These are phyloP conservation scores for Carallia pectinifolia DNA, from an alignment of 345 rosid species.

Conservation along the genomic window DNA sequence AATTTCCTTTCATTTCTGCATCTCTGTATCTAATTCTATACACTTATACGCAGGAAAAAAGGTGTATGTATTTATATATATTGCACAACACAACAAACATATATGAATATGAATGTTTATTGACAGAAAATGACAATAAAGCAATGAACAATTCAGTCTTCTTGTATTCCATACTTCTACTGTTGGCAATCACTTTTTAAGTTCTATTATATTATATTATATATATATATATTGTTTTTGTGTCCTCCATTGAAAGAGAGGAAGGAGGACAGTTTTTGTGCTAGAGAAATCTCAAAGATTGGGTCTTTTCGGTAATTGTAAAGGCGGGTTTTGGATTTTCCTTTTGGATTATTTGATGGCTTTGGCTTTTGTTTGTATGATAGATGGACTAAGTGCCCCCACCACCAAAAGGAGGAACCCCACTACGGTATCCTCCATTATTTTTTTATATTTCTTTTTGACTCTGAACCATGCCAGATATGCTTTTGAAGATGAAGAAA, in stretches of 20 bases:
- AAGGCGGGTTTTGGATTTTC: slow-evolving; percentile 26
- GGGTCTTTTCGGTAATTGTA: slow-evolving; percentile 22
- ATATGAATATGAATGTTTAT: neutral
- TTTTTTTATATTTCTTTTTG: neutral
- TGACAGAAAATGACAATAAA: neutral
- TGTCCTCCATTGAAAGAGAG: slow-evolving; percentile 32
- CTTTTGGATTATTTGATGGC: neutral
- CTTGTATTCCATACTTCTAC: neutral
- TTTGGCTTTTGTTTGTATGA: slow-evolving; percentile 3
- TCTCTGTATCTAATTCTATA: slow-evolving; percentile 2
- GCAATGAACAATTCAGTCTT: neutral
- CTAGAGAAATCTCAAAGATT: slow-evolving; percentile 38
- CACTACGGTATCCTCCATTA: slow-evolving; percentile 1
- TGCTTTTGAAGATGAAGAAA: slow-evolving; percentile 1
- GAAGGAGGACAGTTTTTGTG: slow-evolving; percentile 29
- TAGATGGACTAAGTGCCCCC: slow-evolving; percentile 22
- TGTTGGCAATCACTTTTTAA: neutral
- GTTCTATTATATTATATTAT: neutral
- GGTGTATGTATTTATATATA: too few relatives aligned
- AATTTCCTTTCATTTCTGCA: slow-evolving; percentile 10
- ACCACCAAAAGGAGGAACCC: slow-evolving; percentile 11
- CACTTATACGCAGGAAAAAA: neutral
- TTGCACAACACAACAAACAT: too few relatives aligned
- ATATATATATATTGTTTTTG: slow-evolving; percentile 4
- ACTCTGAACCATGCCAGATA: slow-evolving; percentile 13